Evolutionary conservation across 2,329 filamentous ascomycete genomes (phyloP), one percentile per base, ranked within the genome.

Genomic region (Alternaria tenuissima): DNA sequence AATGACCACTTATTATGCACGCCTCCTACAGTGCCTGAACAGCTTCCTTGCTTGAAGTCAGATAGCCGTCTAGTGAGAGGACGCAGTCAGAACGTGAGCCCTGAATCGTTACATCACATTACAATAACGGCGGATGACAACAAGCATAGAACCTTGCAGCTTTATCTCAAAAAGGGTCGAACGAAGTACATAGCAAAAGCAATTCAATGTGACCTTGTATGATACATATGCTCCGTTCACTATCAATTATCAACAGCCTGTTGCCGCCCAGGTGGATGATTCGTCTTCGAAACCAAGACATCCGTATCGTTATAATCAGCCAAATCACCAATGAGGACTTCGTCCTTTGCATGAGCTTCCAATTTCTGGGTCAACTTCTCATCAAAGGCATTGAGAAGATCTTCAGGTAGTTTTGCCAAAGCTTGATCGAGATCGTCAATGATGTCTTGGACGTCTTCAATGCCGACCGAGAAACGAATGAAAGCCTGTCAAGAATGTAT

Each of bases 341-440:
- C 32, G 6, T 36, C 32, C 6, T 36, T 36, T 36, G 32, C 9
- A 49, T 49, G 28, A 18, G 26, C 0, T 18, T 47, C 26, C 32
- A 36, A n/a, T 36, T 36, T 36, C 32, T 36, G 32, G 14, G 1
- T 16, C 26, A 47, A 47, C 14, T 32, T 47, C 26, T 47, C 22
- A 32, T 47, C 26, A 47, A 28, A 47, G 20, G 26, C 44, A 28
- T 30, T n/a, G 44, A 47, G 14, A n/a, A 47, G 64, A 63, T 12
- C 52, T 61, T 24, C 36, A 55, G 42, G 44, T 0, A 47, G 16
- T 47, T 47, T 47, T 28, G 44, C 44, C n/a, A 67, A 68, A 4
- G 62, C 66, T 55, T 71, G 69, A 24, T 73, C 64, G 46, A 71
- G 69, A 42, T 68, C 64, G 39, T 71, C 61, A 7, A 63, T 64